Conservation (phyloP, 495 filamentous ascomycete genomes). For the Talaromyces thailandensis region DNA sequence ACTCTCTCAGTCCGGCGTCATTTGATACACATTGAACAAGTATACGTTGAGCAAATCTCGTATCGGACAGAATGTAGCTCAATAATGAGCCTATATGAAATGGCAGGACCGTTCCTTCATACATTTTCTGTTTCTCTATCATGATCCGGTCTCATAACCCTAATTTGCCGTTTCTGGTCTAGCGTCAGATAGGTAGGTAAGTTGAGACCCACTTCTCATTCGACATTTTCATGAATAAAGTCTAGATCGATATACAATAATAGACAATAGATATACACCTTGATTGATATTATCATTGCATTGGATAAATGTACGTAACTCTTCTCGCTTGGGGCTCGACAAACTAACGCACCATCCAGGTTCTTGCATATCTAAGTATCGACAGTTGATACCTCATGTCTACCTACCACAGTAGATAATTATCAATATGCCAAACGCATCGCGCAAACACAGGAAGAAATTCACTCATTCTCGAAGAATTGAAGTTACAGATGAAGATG, state of each 20-base stretch:
- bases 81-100: neutral
- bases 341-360: neutral
- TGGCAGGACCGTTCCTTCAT: neutral
- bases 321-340: neutral
- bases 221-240: neutral
- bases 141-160: neutral
- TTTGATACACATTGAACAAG: neutral
- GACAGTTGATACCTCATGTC: neutral
- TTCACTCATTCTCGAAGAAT: constrained; percentile 22
- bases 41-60: neutral
- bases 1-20: neutral
- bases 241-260: neutral
- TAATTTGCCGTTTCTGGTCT: neutral
- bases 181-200: neutral
- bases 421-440: constrained; percentile 36
- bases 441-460: constrained; percentile 27
- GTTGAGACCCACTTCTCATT: neutral
- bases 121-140: neutral
- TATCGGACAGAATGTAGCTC: no score
- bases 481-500: constrained; percentile 37
- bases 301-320: neutral
- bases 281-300: neutral
- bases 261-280: neutral
- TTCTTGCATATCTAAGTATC: neutral
- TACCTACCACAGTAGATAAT: neutral